phyloP scores from a whole-genome alignment of 2,329 filamentous ascomycete genomes.

The Penicillium hordei region DNA sequence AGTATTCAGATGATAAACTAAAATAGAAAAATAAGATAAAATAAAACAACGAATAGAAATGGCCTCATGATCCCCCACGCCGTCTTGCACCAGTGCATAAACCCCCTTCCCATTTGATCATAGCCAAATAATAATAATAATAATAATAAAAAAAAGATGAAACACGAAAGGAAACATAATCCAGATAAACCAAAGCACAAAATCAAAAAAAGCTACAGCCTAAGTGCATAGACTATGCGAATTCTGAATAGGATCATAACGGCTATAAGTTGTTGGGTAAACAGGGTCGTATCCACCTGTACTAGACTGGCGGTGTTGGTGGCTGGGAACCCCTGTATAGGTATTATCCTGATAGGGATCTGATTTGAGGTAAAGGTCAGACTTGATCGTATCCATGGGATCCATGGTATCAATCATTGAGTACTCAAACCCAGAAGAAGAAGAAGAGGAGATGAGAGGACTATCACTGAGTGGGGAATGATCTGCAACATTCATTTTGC shows the following conservation, averaged over 20 bases:
- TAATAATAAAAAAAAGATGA: slow-evolving; percentile 4
- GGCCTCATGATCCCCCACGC: slow-evolving; percentile 29
- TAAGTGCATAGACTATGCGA: slow-evolving; percentile 39
- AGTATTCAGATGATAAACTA: neutral
- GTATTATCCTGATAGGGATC: slow-evolving; percentile 37
- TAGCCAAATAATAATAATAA: slow-evolving; percentile 12
- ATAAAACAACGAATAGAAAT: slow-evolving; percentile 8
- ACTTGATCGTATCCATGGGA: slow-evolving; percentile 41
- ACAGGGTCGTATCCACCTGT: slow-evolving; percentile 34
- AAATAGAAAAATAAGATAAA: neutral
- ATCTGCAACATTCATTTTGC: slow-evolving; percentile 36
- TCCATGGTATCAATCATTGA: slow-evolving; percentile 42
- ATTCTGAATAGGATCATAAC: slow-evolving; percentile 36
- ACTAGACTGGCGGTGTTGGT: slow-evolving; percentile 27
- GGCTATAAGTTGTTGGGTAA: slow-evolving; percentile 33
- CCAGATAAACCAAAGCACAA: neutral
- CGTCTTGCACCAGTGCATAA: slow-evolving; percentile 41
- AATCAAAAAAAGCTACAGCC: slow-evolving; percentile 1
- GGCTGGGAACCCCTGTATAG: slow-evolving; percentile 26
- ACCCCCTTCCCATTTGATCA: slow-evolving; percentile 24
- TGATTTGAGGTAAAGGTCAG: slow-evolving; percentile 22
- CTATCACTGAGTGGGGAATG: slow-evolving; percentile 42
- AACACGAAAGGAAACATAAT: slow-evolving; percentile 7
- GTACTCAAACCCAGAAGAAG: slow-evolving; percentile 41
- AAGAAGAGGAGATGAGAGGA: slow-evolving; percentile 41